Base-by-base conservation (phyloP, 805 yeast species). In the Geotrichum ghanense region DNA sequence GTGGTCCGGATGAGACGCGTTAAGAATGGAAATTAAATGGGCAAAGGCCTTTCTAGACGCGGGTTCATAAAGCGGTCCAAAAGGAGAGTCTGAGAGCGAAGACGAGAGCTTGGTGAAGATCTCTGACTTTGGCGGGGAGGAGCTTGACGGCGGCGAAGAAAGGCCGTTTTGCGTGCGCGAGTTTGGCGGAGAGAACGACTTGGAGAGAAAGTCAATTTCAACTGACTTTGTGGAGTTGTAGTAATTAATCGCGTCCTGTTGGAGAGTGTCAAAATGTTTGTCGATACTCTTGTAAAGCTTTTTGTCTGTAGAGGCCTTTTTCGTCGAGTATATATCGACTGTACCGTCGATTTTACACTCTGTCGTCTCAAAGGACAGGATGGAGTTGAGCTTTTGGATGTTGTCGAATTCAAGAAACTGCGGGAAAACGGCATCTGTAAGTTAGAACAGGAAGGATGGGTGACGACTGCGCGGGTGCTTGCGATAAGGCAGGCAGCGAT, bases 1-100 rank as follows among this genome's bases (percentile, higher is more conserved):
- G 58, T 92, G 95, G 62, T 92, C 98, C 0, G 98, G 97, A 60
- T 85, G 90, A 3, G 94, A 81, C 5, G 94, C 84, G 62, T 92
- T 92, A 45, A 92, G 71, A 27, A 89, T 88, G 1, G 95, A 92
- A 49, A 92, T 85, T 43, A 92, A 69, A 59, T 89, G 85, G 0
- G 96, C 92, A 68, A 90, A 92, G 1, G 89, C 80, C 63, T 87
- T 82, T 52, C 96, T 75, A 41, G 95, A 83, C 1, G 92, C 79
- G n/a, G 82, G 77, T 55, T 81, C 82, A 57, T 82, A 83, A 26
- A 92, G 71, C 0, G 97, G 95, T 0, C 98, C 98, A 67, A 92
- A 92, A 0, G 97, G 97, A 2, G 72, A 66, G 7, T 59, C 44
- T 12, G 62, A 59, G 35, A 57, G 51, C 3, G 54, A 55, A 10